These are phyloP conservation scores for Krasilnikovozyma curviuscula DNA, from an alignment of 768 basidiomycete species.

Conservation along the genomic window DNA sequence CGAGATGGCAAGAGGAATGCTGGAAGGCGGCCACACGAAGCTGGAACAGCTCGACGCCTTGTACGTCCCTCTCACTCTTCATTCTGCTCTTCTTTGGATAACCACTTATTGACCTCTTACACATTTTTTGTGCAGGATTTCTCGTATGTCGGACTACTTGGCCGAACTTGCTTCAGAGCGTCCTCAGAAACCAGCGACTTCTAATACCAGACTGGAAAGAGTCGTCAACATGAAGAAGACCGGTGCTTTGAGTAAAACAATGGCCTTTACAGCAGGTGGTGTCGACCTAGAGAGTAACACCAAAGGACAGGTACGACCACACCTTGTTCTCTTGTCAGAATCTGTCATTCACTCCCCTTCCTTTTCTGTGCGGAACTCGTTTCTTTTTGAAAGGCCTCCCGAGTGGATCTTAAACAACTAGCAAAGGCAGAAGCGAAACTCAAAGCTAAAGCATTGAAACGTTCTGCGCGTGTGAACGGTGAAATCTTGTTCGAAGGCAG, in stretches of 20 bases:
- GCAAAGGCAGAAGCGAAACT: constrained; percentile 96
- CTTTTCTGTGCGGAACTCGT: constrained; percentile 17
- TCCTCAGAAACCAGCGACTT: constrained; percentile 17
- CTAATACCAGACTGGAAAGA: constrained; percentile 38
- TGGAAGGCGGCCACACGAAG: constrained; percentile 28
- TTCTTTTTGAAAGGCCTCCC: constrained; percentile 42
- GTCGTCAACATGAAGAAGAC: constrained; percentile 75
- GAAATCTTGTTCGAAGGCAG: constrained; percentile 88
- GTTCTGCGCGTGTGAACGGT: constrained; percentile 28
- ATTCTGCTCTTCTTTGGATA: not conserved
- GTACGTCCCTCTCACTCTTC: constrained; percentile 17
- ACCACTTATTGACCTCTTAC: constrained; percentile 37
- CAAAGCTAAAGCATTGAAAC: constrained; percentile 25
- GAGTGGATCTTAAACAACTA: constrained; percentile 83
- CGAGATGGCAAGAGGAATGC: constrained; percentile 50
- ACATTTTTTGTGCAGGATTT: constrained; percentile 36
- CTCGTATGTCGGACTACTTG: constrained; percentile 33
- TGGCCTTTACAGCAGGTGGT: constrained; percentile 49
- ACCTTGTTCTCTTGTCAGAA: no score
- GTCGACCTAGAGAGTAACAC: constrained; percentile 81
- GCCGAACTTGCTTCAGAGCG: constrained; percentile 20
- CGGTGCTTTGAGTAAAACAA: constrained; percentile 53
- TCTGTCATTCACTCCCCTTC: not conserved
- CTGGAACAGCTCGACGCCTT: constrained; percentile 35
- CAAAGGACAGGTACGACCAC: constrained; percentile 65